phyloP scores from a whole-genome alignment of 495 filamentous ascomycete species.

The Halenospora varia region DNA sequence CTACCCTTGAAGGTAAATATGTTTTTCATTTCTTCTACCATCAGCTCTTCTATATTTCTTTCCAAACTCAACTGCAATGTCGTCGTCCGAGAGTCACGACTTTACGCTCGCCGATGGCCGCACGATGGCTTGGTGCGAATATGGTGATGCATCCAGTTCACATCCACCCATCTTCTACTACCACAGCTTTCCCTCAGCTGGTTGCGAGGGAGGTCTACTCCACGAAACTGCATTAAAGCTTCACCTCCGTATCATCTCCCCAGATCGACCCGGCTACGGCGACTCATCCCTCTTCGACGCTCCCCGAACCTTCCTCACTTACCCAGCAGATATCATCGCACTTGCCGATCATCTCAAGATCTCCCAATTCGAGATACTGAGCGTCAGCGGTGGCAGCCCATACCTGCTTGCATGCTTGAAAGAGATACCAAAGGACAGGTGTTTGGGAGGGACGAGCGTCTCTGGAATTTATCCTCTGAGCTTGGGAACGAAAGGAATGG shows the following conservation, averaged over 20 bases:
- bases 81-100: not conserved
- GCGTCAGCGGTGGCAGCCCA: conserved; percentile 4
- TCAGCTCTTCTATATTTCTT: not conserved
- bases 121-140: conserved; percentile 9
- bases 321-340: not conserved
- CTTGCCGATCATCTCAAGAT: conserved; percentile 7
- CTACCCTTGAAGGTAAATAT: no score
- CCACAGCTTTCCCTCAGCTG: conserved; percentile 7
- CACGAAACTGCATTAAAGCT: not conserved
- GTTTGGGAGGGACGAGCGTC: not conserved
- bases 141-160: not conserved
- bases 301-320: conserved; percentile 3
- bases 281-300: not conserved
- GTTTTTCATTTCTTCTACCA: not conserved
- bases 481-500: conserved; percentile 9
- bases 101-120: not conserved
- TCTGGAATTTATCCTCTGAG: not conserved
- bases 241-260: conserved; percentile 13
- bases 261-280: conserved; percentile 10
- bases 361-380: not conserved
- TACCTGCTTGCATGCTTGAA: conserved; percentile 9
- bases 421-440: not conserved
- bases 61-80: not conserved
- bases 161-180: conserved; percentile 8
- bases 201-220: not conserved